Evolutionary conservation across 257 asterid genomes (phyloP), one percentile per base, ranked within the genome.

Genomic region (Mitragyna speciosa): DNA sequence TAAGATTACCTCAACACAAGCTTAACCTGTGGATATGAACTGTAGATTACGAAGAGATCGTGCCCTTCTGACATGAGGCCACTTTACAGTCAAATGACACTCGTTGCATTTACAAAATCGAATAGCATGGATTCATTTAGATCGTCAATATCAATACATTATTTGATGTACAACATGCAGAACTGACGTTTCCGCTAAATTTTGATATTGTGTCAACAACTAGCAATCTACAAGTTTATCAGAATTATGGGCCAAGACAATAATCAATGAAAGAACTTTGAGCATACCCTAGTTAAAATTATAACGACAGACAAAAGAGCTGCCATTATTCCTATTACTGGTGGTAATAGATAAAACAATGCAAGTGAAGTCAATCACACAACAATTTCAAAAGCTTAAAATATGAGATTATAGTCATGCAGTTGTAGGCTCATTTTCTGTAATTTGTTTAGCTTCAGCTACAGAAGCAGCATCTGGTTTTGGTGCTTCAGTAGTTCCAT

Each of bases 301-400:
- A 61, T 41, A 41, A 49, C 17, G 22, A 24, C 78, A 78, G 68
- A 80, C 28, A 63, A 68, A 69, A 71, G 56, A 80, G 73, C 75
- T 76, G 58, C 85, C 72, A 70, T 90, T 86, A 88, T 88, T 86
- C 79, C 73, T 58, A 61, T 36, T 72, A 36, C 65, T 67, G 31
- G 49, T 33, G 24, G 45, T 39, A 70, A 61, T 77, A 9, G 61
- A 61, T 48, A 59, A 26, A 39, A 70, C 36, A 39, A 70, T 70
- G 56, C 26, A 78, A 56, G 64, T 24, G 64, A 81, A 58, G 59
- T 56, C 61, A 45, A 56, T 69, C 39, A 69, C n/a, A 59, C 63
- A 73, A n/a, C 31, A 12, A 30, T 22, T 67, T 52, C 28, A 28
- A 66, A 11, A 58, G 2, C 28, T 14, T 2, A 6, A 5, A 26